Base-by-base conservation (phyloP, 2,329 filamentous ascomycete species). In the Penicillium occitanis region DNA sequence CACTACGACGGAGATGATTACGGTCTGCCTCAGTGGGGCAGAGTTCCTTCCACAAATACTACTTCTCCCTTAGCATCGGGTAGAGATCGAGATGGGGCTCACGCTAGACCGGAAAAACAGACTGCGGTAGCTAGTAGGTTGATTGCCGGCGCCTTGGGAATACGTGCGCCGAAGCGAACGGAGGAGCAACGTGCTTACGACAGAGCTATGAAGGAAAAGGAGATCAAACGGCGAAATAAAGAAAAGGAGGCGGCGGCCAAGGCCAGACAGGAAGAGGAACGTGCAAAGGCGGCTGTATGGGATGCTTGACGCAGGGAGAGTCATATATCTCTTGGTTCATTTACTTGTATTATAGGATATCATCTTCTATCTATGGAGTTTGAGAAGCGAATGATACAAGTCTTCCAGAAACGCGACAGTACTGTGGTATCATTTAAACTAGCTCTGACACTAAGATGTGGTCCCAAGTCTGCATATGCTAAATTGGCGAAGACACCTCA, bases 171-270 rank as follows among this genome's bases (percentile, higher is more conserved):
- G 37, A 90, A 87, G 81, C 86, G 89, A 77, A 97, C 92, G 1
- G 92, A 96, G 69, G 93, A 97, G 80, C 91, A 97, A 83, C 86
- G 85, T 71, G 91, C 92, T 63, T 98, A 95, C 76, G 93, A 98
- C 73, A 87, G 85, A 70, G 90, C 91, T 0, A 83, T 95, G 68
- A 88, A 90, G 72, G 91, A 96, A 79, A 91, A 94, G 80, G 94
- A 97, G 83, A 88, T 88, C 73, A 93, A 88, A 82, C 86, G 87
- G 71, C 82, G 88, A 67, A 91, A 93, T 66, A 86, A 87, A 71
- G 91, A 93, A 77, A 88, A 84, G 74, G 88, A 88, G 65, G 86
- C 87, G 66, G 87, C 88, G 77, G 86, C 81, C 69, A 84, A 81
- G 72, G 85, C 85, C 69, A 87, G 87, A 72, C 86, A 90, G 73